phyloP scores from a whole-genome alignment of 2,329 filamentous ascomycete species.

The Ophiocordyceps camponoti-floridani region DNA sequence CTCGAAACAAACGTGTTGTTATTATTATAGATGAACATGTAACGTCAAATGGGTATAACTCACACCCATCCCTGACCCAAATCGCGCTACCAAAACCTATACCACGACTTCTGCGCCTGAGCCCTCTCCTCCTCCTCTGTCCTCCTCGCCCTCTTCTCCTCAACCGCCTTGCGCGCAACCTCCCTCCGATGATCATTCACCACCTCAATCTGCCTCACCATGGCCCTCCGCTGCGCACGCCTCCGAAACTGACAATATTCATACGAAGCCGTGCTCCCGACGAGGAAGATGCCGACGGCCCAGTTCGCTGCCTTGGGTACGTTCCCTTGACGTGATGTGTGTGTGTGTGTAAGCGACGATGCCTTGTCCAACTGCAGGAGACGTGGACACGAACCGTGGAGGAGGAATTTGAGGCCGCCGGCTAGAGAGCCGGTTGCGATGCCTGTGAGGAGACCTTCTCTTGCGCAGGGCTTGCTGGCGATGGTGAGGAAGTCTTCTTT shows the following conservation, averaged over 20 bases:
- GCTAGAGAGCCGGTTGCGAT: constrained; percentile 64
- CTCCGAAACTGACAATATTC: constrained; percentile 70
- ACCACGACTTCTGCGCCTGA: constrained; percentile 27
- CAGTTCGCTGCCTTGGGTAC: constrained; percentile 50
- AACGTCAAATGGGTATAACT: too few relatives aligned
- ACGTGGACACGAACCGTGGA: constrained; percentile 41
- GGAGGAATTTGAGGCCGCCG: constrained; percentile 55
- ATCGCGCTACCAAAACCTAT: constrained; percentile 32
- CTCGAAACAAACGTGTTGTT: too few relatives aligned
- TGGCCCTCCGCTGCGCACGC: constrained; percentile 58
- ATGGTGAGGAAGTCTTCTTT: constrained; percentile 52
- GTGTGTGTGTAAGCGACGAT: neutral
- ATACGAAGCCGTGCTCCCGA: constrained; percentile 54
- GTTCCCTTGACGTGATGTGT: constrained; percentile 9
- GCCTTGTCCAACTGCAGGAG: too few relatives aligned
- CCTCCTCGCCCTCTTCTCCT: constrained; percentile 18
- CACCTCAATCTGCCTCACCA: constrained; percentile 68
- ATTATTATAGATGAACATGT: too few relatives aligned
- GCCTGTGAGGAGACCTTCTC: constrained; percentile 66
- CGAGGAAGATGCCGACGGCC: constrained; percentile 62
- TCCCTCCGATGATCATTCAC: constrained; percentile 31
- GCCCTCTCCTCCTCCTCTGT: constrained; percentile 11
- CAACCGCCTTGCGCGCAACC: constrained; percentile 24
- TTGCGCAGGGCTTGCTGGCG: constrained; percentile 66
- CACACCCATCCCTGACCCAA: too few relatives aligned